Evolutionary conservation across 768 basidiomycete genomes (phyloP), one percentile per base, ranked within the genome.

Genomic region (Albatrellus ellisii): DNA sequence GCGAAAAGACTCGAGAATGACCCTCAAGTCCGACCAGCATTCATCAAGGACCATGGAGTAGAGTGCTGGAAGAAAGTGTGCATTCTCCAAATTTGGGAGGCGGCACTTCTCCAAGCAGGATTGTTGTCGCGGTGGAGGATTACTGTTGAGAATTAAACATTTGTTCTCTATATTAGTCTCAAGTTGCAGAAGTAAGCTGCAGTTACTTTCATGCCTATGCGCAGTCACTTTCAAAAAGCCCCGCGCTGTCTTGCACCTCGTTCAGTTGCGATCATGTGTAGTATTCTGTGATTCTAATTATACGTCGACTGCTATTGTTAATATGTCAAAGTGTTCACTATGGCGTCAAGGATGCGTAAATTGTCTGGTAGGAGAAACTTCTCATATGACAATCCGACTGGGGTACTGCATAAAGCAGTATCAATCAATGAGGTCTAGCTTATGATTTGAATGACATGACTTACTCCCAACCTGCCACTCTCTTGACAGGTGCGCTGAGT

Each of bases 381-480:
- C 64, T 97, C 91, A 52, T 75, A 95, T 43, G 82, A 79, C 49
- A 95, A 64, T 26, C 75, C 82, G 18, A 77, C 77, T 2, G 90
- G 90, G n/a, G 79, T 75, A 50, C 87, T 91, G 34, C 7, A 17
- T 48, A 15, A 17, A 50, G 45, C 36, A 26, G n/a, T 22, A 18
- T 36, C n/a, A n/a, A 32, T 35, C 25, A 28, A 6, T n/a, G n/a
- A 40, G 12, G 22, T 4, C 11, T 17, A 17, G 17, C 21, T 26
- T 31, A 35, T 47, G 42, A 39, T 43, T 25, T 22, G 34, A 35
- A 41, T 10, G 22, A 36, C 39, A 24, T 21, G 6, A 79, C 90
- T 72, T 53, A 92, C 90, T 95, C 91, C 92, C 92, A 97, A 22
- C 86, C 88, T 2, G 85, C 76, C 14, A 97, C 75, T 29, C 90